Conservation (phyloP, 1,139 yeast genomes). For the Debaryomyces coudertii region DNA sequence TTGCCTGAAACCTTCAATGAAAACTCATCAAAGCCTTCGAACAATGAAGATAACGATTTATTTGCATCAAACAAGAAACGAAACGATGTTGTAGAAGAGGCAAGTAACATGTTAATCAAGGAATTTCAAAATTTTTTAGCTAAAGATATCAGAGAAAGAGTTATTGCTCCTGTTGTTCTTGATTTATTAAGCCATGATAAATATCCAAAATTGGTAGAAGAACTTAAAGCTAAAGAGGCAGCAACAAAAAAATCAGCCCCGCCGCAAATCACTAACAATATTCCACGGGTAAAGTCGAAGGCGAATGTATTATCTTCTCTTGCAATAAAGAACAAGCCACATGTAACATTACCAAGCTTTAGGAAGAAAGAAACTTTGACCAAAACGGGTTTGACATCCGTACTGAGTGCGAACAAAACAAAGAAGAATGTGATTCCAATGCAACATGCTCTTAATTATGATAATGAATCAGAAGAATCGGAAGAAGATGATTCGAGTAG, state of each 20-base stretch:
- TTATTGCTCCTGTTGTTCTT: slow-evolving; percentile 71
- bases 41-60: slow-evolving; percentile 17
- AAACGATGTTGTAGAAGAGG: slow-evolving; percentile 53
- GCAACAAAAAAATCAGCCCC: slow-evolving; percentile 25
- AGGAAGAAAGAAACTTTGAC: slow-evolving; percentile 40
- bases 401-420: slow-evolving; percentile 18
- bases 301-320: slow-evolving; percentile 34
- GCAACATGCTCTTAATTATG: slow-evolving; percentile 71
- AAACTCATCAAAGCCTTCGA: not conserved
- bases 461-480: slow-evolving; percentile 49
- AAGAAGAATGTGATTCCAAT: slow-evolving; percentile 55
- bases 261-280: slow-evolving; percentile 19
- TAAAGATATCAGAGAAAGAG: slow-evolving; percentile 75
- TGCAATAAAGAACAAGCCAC: slow-evolving; percentile 28
- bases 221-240: slow-evolving; percentile 42
- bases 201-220: slow-evolving; percentile 57
- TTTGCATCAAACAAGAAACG: slow-evolving; percentile 14
- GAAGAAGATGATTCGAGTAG: slow-evolving; percentile 47
- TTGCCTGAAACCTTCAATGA: slow-evolving; percentile 39
- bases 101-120: slow-evolving; percentile 58
- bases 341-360: slow-evolving; percentile 49
- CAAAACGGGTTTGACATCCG: slow-evolving; percentile 11
- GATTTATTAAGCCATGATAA: slow-evolving; percentile 63
- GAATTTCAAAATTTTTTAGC: slow-evolving; percentile 67
- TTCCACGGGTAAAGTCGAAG: slow-evolving; percentile 14